Conservation (phyloP, 2,329 filamentous ascomycete genomes). For the Trichophyton simii region DNA sequence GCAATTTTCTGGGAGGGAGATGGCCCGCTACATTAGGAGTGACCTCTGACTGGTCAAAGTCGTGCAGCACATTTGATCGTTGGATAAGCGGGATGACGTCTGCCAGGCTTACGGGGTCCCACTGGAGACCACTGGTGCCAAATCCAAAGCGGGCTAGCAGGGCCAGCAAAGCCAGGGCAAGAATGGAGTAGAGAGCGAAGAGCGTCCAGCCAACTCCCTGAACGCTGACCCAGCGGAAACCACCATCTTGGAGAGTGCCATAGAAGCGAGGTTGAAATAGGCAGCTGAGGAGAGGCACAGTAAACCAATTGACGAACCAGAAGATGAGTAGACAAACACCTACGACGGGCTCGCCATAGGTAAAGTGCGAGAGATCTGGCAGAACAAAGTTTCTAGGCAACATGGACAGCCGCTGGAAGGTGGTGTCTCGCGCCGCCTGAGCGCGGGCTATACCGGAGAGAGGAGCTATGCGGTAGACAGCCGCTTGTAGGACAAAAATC, state of each 20-base stretch:
- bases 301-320: conserved; percentile 62
- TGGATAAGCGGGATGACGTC: conserved; percentile 69
- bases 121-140: conserved; percentile 61
- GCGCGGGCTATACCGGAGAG: conserved; percentile 57
- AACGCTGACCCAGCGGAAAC: conserved; percentile 70
- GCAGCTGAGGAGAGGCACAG: conserved; percentile 67
- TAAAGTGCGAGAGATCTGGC: conserved; percentile 55
- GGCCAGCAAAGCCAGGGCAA: conserved; percentile 46
- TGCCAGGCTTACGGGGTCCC: conserved; percentile 72
- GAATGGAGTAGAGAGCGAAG: conserved; percentile 58
- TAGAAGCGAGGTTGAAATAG: conserved; percentile 58
- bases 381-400: conserved; percentile 54
- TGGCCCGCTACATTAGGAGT: conserved; percentile 36
- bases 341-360: conserved; percentile 54
- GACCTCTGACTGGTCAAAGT: conserved; percentile 59
- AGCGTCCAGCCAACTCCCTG: conserved; percentile 68
- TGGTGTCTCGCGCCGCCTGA: conserved; percentile 37
- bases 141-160: conserved; percentile 53
- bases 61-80: conserved; percentile 62
- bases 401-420: conserved; percentile 49
- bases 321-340: conserved; percentile 54
- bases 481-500: conserved; percentile 59
- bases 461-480: conserved; percentile 64
- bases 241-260: conserved; percentile 43
- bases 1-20: conserved; percentile 47